Conservation (phyloP, 2,329 filamentous ascomycete genomes). For the Colletotrichum lini region DNA sequence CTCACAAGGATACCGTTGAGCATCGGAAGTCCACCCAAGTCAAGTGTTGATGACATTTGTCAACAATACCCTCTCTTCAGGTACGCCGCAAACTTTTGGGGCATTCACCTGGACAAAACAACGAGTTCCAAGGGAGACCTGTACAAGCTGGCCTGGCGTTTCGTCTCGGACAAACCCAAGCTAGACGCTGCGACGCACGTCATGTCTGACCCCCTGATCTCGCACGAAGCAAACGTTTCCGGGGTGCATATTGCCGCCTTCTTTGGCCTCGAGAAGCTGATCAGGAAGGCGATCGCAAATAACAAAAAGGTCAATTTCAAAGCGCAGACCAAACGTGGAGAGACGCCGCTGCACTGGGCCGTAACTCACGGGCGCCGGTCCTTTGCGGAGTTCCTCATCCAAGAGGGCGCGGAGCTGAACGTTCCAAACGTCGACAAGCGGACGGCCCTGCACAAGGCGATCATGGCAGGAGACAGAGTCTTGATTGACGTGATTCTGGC, state of each 20-base stretch:
- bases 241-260: constrained; percentile 15
- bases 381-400: constrained; percentile 5
- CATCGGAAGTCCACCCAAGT: background rate
- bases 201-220: background rate
- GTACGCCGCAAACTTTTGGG: constrained; percentile 27
- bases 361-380: background rate
- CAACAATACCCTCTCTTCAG: constrained; percentile 18
- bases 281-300: constrained; percentile 12
- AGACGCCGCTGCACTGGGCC: constrained; percentile 29
- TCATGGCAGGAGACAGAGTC: background rate
- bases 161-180: background rate
- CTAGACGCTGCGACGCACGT: background rate
- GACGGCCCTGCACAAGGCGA: constrained; percentile 23
- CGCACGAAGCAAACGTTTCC: constrained; percentile 5
- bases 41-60: background rate
- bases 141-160: constrained; percentile 18
- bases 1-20: background rate
- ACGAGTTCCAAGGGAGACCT: background rate
- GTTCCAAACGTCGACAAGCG: constrained; percentile 3
- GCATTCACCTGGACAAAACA: background rate
- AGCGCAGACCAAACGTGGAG: constrained; percentile 16
- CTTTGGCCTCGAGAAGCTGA: constrained; percentile 15
- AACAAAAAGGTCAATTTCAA: constrained; percentile 4
- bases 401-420: constrained; percentile 6
- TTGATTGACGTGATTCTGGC: background rate